Conservation (phyloP, 495 filamentous ascomycete species). For the Paragyromitra xinjiangensis region DNA sequence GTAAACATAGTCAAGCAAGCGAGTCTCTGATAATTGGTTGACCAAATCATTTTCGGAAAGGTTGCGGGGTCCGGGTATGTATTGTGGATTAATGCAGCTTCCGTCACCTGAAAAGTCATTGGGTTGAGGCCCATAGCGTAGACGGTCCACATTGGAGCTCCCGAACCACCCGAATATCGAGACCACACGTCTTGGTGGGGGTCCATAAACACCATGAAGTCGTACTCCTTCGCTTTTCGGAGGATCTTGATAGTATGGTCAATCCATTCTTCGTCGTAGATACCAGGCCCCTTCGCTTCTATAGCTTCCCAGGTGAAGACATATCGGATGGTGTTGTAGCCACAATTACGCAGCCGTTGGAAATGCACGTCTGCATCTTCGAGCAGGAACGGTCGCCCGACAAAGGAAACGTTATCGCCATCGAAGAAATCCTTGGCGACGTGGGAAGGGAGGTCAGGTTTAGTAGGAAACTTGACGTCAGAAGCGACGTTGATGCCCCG, state of each 20-base stretch:
- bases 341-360: slow-evolving; percentile 81
- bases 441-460: slow-evolving; percentile 82
- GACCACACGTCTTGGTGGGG: slow-evolving; percentile 99
- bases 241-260: slow-evolving; percentile 86
- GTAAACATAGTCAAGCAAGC: slow-evolving; percentile 79
- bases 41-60: slow-evolving; percentile 99
- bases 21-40: slow-evolving; percentile 87
- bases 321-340: slow-evolving; percentile 95
- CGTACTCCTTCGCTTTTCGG: slow-evolving; percentile 83
- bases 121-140: slow-evolving; percentile 94
- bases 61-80: slow-evolving; percentile 84
- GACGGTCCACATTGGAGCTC: slow-evolving; percentile 96
- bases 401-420: slow-evolving; percentile 89
- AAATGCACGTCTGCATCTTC: slow-evolving; percentile 89
- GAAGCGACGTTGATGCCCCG: slow-evolving; percentile 75
- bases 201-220: slow-evolving; percentile 97
- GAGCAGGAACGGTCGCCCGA: slow-evolving; percentile 80
- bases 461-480: slow-evolving; percentile 76
- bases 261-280: slow-evolving; percentile 94
- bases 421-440: slow-evolving; percentile 84
- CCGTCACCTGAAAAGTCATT: slow-evolving; percentile 79
- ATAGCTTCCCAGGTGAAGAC: slow-evolving; percentile 99
- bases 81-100: slow-evolving; percentile 94
- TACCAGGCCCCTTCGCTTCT: slow-evolving; percentile 89
- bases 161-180: slow-evolving; percentile 89